Evolutionary conservation across 1,284 basidiomycete genomes (phyloP), one percentile per base, ranked within the genome.

Genomic region (Austropuccinia psidii): DNA sequence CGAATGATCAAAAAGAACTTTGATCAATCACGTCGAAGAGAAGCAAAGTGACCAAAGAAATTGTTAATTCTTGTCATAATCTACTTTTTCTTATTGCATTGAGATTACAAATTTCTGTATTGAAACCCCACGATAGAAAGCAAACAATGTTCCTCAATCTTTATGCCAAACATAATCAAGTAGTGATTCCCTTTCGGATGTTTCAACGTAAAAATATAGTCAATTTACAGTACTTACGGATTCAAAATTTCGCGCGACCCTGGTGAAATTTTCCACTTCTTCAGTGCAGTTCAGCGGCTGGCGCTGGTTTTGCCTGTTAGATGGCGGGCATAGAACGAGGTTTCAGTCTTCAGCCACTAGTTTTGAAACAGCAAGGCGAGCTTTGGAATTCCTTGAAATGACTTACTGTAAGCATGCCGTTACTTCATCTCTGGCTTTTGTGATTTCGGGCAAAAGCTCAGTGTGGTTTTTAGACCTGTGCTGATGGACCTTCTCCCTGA

Each of bases 241-340:
- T 58, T 70, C 68, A 21, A 70, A 55, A 21, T 60, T 70, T 29
- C 55, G 39, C 5, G 60, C 68, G 13, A 70, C 54, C 39, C 50
- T 55, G 17, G 58, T 70, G 54, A 70, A 70, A 35, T 60, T 70
- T 15, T 70, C 57, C 11, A 70, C 68, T 61, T 70, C 54, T 61
- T 70, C 55, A 27, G 54, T 58, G 24, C 68, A 70, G 33, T 70
- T 70, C 41, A 70, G 43, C 41, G 68, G 52, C 15, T 70, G 55
- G 29, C 60, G 52, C 29, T 61, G 24, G 43, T 70, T 33, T 49
- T 70, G 43, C 19, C 68, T 70, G 52, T 69, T 21, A 66, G 24
- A 52, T 3, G 31, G 31, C 13, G 21, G 15, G 27, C n/a, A n/a
- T n/a, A n/a, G n/a, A n/a, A n/a, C n/a, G n/a, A n/a, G n/a, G n/a